Conservation (phyloP, 805 yeast species). For the Myxozyma lipomycoides region DNA sequence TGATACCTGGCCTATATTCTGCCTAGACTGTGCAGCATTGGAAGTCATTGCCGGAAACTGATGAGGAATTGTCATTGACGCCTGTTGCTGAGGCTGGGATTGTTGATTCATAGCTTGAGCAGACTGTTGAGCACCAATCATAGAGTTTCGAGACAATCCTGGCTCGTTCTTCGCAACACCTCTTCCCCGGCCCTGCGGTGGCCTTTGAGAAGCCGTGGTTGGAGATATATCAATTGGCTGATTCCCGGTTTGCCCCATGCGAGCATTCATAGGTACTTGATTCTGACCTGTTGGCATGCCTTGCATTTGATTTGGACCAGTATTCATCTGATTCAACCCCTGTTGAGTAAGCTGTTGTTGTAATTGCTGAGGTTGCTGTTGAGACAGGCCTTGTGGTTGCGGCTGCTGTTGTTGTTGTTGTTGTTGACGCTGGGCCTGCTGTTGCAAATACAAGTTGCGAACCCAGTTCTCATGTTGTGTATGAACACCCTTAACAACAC, state of each 20-base stretch:
- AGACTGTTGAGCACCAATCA: not conserved
- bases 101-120: no score
- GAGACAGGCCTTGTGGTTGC: conserved; percentile 4
- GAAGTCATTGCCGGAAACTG: conserved; percentile 10
- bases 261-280: not conserved
- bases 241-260: not conserved
- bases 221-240: not conserved
- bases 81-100: conserved; percentile 12
- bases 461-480: conserved; percentile 37
- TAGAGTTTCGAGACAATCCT: not conserved
- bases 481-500: conserved; percentile 62
- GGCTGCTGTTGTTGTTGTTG: conserved; percentile 17
- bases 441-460: conserved; percentile 8
- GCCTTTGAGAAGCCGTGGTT: not conserved
- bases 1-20: conserved; percentile 2
- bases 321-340: not conserved
- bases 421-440: conserved; percentile 6
- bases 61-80: conserved; percentile 16
- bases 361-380: conserved; percentile 8
- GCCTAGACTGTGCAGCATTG: conserved; percentile 12
- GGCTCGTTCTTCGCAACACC: not conserved
- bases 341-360: not conserved
- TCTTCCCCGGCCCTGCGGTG: not conserved
- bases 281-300: not conserved
- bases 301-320: not conserved